Evolutionary conservation across 208 protist genomes (phyloP).

Genomic region (Phytomonas serpens): DNA sequence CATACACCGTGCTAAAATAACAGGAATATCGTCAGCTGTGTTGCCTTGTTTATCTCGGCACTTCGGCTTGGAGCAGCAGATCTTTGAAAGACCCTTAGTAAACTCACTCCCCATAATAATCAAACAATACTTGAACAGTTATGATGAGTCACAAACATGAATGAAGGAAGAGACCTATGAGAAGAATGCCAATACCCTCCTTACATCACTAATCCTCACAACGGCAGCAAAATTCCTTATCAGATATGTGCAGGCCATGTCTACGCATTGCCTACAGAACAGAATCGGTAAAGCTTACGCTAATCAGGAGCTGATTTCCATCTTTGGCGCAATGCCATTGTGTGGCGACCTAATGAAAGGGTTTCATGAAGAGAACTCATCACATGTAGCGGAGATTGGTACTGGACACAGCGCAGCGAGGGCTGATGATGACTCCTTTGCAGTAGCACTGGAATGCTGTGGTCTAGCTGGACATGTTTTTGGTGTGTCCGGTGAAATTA

Average conservation of each 20-base stretch:
- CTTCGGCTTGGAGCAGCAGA: background rate
- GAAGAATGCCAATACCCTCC: background rate
- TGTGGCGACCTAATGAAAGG: background rate
- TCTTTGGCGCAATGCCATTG: background rate
- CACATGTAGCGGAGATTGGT: background rate
- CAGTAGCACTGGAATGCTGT: constrained; percentile 46
- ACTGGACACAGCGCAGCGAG: background rate
- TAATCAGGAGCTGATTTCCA: background rate
- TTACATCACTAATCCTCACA: background rate
- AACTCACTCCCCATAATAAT: background rate
- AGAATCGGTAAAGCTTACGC: too few species aligned
- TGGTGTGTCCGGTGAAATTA: constrained; percentile 22
- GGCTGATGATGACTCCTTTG: constrained; percentile 16
- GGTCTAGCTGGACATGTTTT: constrained; percentile 39
- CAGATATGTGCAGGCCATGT: background rate
- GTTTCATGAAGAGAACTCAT: background rate
- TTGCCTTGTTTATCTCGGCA: background rate
- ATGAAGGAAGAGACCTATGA: background rate
- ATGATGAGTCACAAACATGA: background rate
- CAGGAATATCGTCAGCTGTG: background rate
- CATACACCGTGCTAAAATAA: background rate
- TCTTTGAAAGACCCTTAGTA: background rate
- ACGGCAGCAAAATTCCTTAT: background rate
- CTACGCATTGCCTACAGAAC: background rate
- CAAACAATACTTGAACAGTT: background rate